Evolutionary conservation across 2,329 filamentous ascomycete species (phyloP).

Genomic region (Stachybotrys chartarum): DNA sequence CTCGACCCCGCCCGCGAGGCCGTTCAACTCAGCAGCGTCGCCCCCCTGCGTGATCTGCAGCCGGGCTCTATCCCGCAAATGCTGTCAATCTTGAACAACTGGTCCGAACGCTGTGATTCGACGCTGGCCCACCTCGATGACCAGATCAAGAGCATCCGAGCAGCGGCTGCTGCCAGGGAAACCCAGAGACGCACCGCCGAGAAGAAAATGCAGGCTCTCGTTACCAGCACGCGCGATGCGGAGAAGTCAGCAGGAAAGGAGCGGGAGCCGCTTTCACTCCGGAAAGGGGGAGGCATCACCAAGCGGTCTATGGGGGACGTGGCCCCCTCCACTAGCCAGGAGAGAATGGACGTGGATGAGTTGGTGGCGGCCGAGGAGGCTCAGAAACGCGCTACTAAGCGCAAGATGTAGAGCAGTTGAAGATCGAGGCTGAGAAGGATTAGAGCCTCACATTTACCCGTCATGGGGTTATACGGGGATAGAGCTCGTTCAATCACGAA

Average conservation of each 20-base stretch:
- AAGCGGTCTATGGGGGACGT: slow-evolving; percentile 35
- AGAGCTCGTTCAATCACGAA: neutral
- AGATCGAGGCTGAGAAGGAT: neutral
- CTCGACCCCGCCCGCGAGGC: slow-evolving; percentile 71
- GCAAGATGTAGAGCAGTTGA: slow-evolving; percentile 39
- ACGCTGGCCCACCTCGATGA: slow-evolving; percentile 69
- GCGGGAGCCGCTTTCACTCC: neutral
- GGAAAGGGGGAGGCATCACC: slow-evolving; percentile 14
- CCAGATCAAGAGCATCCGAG: slow-evolving; percentile 63
- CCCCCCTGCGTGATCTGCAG: slow-evolving; percentile 78
- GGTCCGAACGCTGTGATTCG: slow-evolving; percentile 70
- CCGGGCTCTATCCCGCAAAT: slow-evolving; percentile 66
- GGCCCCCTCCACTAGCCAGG: slow-evolving; percentile 34
- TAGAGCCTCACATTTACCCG: neutral
- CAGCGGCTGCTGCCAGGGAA: slow-evolving; percentile 46
- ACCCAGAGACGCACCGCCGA: slow-evolving; percentile 41
- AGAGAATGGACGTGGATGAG: slow-evolving; percentile 51
- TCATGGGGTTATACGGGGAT: neutral
- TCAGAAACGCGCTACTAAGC: slow-evolving; percentile 44
- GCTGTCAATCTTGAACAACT: slow-evolving; percentile 60
- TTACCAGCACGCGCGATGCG: slow-evolving; percentile 37
- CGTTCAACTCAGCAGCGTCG: slow-evolving; percentile 72
- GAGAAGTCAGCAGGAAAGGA: slow-evolving; percentile 22
- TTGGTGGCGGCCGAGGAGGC: slow-evolving; percentile 38
- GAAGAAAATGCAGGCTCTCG: slow-evolving; percentile 38